Conservation (phyloP, 2,329 filamentous ascomycete species). For the Penicillium sp. region DNA sequence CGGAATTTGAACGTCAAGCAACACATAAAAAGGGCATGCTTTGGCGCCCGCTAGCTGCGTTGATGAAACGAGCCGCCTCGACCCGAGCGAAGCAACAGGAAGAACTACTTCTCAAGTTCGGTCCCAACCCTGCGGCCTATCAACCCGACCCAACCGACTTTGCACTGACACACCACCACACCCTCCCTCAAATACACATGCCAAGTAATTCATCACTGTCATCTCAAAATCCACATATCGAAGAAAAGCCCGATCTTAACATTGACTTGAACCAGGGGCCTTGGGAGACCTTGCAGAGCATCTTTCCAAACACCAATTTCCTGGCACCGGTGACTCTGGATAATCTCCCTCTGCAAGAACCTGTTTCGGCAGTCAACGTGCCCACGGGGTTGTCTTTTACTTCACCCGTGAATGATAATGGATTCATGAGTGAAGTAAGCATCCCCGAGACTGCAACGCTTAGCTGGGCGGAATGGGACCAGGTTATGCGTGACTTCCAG, state of each 20-base stretch:
- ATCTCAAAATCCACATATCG: constrained; percentile 4
- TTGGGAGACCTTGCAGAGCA: constrained; percentile 23
- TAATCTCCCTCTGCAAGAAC: constrained; percentile 12
- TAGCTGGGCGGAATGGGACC: constrained; percentile 40
- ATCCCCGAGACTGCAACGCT: constrained; percentile 20
- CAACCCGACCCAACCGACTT: constrained; percentile 4
- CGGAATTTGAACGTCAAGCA: constrained; percentile 36
- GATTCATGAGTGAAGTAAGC: constrained; percentile 18
- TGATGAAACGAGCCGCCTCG: constrained; percentile 60
- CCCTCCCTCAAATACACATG: constrained; percentile 26
- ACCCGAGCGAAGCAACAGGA: constrained; percentile 54
- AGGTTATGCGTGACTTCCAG: constrained; percentile 44
- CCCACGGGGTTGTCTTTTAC: constrained; percentile 15
- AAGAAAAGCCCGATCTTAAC: constrained; percentile 9
- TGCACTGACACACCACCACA: constrained; percentile 10
- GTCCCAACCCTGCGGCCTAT: constrained; percentile 10
- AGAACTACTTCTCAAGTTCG: constrained; percentile 27
- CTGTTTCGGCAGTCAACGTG: constrained; percentile 5
- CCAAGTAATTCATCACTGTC: constrained; percentile 6
- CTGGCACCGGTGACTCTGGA: constrained; percentile 21
- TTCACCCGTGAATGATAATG: constrained; percentile 11
- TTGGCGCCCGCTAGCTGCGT: constrained; percentile 63
- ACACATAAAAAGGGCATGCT: constrained; percentile 57
- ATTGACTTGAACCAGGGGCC: constrained; percentile 31
- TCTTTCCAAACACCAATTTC: constrained; percentile 34